A percentile compares a stretch with the other conserved stretches of the same genome.
Evolutionary conservation across 2,329 filamentous ascomycete genomes (phyloP).

Genomic region (Trichothecium roseum): DNA sequence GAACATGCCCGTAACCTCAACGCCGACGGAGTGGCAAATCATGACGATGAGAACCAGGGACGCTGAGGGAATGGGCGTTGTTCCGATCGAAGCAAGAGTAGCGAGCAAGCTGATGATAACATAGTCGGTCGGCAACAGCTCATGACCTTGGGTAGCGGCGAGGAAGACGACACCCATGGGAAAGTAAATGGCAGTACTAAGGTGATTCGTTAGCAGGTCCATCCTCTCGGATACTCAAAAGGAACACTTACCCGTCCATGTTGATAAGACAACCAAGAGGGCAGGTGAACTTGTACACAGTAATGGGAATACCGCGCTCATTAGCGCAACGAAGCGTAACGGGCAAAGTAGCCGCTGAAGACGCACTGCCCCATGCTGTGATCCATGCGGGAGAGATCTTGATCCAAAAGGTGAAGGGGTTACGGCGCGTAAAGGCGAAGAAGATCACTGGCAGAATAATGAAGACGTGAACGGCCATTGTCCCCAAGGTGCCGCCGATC

Average conservation of each 20-base stretch:
- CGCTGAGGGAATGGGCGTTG: conserved; percentile 41
- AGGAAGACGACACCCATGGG: conserved; percentile 42
- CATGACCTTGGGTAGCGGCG: conserved; percentile 36
- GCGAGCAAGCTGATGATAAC: conserved; percentile 37
- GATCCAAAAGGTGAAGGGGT: conserved; percentile 37
- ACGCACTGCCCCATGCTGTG: conserved; percentile 43
- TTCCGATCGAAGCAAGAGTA: conserved; percentile 40
- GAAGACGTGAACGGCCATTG: conserved; percentile 36
- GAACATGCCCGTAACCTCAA: conserved; percentile 37
- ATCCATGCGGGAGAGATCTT: conserved; percentile 40
- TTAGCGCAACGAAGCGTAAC: conserved; percentile 33
- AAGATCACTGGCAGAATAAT: conserved; percentile 33
- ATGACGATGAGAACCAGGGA: conserved; percentile 41
- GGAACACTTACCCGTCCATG: conserved; percentile 31
- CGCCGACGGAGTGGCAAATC: conserved; percentile 34
- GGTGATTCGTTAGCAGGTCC: conserved; percentile 4
- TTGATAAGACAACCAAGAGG: conserved; percentile 39
- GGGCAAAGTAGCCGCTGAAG: conserved; percentile 39
- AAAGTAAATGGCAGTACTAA: conserved; percentile 42
- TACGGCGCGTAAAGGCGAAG: conserved; percentile 28
- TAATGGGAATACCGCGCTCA: conserved; percentile 28
- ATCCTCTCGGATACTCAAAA: background rate
- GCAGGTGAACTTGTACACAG: conserved; percentile 32
- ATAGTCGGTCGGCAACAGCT: conserved; percentile 32
- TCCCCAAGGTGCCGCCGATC: conserved; percentile 33